Evolutionary conservation across 73 alveolate species (phyloP).

Genomic region (Tetrahymena malaccensis): DNA sequence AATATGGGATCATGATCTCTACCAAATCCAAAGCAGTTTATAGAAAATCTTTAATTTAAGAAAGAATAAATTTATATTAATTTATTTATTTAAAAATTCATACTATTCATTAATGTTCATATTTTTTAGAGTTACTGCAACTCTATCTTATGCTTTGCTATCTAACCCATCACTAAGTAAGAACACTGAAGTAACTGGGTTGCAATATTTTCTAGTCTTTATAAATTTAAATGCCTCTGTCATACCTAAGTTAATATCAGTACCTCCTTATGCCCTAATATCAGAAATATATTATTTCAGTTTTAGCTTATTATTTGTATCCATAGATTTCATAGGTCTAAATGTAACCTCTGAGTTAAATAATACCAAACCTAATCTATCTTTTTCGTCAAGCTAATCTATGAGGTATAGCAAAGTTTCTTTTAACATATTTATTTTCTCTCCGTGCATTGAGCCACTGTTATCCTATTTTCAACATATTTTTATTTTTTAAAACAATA

Average conservation of each 20-base stretch:
- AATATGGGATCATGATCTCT: slow-evolving; percentile 23
- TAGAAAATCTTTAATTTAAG: not conserved
- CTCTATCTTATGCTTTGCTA: slow-evolving; percentile 40
- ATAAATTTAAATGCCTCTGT: slow-evolving; percentile 11
- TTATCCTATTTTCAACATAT: not conserved
- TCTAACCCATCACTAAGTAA: slow-evolving; percentile 25
- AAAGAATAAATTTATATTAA: not conserved
- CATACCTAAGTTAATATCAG: slow-evolving; percentile 24
- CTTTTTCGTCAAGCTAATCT: not conserved
- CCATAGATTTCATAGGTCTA: not conserved
- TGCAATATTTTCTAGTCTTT: slow-evolving; percentile 4
- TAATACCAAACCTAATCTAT: slow-evolving; percentile 10
- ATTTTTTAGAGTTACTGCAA: not conserved
- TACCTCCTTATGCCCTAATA: not conserved
- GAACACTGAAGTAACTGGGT: slow-evolving; percentile 31
- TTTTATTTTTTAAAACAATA: too few relatives aligned
- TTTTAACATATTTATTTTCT: slow-evolving; percentile 1
- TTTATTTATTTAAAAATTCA: not conserved
- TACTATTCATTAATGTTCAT: slow-evolving; percentile 5
- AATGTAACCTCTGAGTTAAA: not conserved
- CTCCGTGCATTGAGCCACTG: slow-evolving; percentile 34
- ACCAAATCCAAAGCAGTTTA: slow-evolving; percentile 31
- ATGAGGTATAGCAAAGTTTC: slow-evolving; percentile 9
- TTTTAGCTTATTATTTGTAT: not conserved
- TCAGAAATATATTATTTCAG: slow-evolving; percentile 1